Conservation (phyloP, 352 stramenopile genomes). For the Phytopythium helicoides region DNA sequence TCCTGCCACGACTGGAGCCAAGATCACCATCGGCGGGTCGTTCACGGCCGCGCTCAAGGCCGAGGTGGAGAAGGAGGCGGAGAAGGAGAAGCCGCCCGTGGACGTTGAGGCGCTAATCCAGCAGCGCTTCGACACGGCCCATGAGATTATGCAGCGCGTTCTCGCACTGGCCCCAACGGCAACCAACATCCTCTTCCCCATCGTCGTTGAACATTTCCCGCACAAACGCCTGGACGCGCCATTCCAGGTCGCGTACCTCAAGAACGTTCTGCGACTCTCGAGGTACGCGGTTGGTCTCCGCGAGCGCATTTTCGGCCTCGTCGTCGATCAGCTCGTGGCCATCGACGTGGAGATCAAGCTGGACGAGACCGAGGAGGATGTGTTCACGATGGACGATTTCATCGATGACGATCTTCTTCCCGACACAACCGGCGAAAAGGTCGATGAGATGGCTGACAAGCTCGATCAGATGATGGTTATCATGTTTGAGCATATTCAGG, state of each 20-base stretch:
- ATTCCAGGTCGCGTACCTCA: conserved; percentile 69
- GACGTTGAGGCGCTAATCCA: conserved; percentile 57
- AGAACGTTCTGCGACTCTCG: conserved; percentile 68
- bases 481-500: conserved; percentile 85
- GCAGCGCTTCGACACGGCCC: conserved; percentile 53
- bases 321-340: conserved; percentile 81
- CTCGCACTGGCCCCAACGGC: conserved; percentile 74
- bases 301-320: conserved; percentile 80
- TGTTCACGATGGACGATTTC: conserved; percentile 83
- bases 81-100: conserved; percentile 11
- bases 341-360: conserved; percentile 90
- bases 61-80: conserved; percentile 9
- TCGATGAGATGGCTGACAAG: conserved; percentile 88
- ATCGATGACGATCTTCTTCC: conserved; percentile 73
- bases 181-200: conserved; percentile 71
- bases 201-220: conserved; percentile 75
- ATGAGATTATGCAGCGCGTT: conserved; percentile 60
- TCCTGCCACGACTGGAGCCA: conserved; percentile 6
- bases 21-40: conserved; percentile 45
- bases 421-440: conserved; percentile 27
- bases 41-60: conserved; percentile 21
- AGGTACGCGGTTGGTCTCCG: conserved; percentile 65
- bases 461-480: conserved; percentile 87
- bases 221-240: conserved; percentile 76
- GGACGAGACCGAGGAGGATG: conserved; percentile 82